A percentile compares a stretch with the other conserved stretches of the same genome.
These are phyloP conservation scores for Cyclotella kingstonii DNA, from an alignment of 108 stramenopile species.

Conservation along the genomic window DNA sequence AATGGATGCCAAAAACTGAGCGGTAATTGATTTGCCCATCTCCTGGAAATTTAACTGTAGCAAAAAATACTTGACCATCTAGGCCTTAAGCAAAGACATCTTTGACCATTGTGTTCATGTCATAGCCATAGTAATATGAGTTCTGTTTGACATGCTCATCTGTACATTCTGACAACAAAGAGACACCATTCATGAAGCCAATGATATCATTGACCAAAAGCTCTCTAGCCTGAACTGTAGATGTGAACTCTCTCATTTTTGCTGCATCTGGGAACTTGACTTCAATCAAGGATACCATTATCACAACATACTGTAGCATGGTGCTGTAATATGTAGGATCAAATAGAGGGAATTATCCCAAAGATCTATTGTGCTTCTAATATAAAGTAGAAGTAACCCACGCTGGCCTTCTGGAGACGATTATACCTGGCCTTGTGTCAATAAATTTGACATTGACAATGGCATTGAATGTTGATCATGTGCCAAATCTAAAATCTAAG, in stretches of 20 bases:
- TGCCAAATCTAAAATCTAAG: neutral
- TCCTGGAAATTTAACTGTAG: slow-evolving; percentile 4
- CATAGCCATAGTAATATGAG: slow-evolving; percentile 12
- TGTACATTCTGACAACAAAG: slow-evolving; percentile 1
- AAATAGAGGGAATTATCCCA: neutral
- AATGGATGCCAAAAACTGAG: neutral
- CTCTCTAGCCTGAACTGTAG: neutral
- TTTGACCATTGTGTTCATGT: slow-evolving; percentile 9
- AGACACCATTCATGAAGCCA: slow-evolving; percentile 15
- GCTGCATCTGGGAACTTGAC: slow-evolving; percentile 11
- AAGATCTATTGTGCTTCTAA: neutral
- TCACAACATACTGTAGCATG: neutral
- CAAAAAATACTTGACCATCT: slow-evolving; percentile 9
- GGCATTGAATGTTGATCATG: neutral
- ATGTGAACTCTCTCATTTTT: slow-evolving; percentile 1
- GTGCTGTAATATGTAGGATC: slow-evolving; percentile 2
- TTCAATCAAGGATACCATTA: neutral
- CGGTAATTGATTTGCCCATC: neutral
- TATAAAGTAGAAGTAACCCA: neutral
- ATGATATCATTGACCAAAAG: neutral
- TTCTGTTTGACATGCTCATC: slow-evolving; percentile 3
- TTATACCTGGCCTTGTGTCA: no score
- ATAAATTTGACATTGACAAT: neutral
- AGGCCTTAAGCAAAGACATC: slow-evolving; percentile 7
- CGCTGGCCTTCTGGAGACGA: neutral